Percentiles rank a stretch among this genome's conserved stretches.
These are phyloP conservation scores for Acer negundo DNA, from an alignment of 345 rosid species.

Conservation along the genomic window DNA sequence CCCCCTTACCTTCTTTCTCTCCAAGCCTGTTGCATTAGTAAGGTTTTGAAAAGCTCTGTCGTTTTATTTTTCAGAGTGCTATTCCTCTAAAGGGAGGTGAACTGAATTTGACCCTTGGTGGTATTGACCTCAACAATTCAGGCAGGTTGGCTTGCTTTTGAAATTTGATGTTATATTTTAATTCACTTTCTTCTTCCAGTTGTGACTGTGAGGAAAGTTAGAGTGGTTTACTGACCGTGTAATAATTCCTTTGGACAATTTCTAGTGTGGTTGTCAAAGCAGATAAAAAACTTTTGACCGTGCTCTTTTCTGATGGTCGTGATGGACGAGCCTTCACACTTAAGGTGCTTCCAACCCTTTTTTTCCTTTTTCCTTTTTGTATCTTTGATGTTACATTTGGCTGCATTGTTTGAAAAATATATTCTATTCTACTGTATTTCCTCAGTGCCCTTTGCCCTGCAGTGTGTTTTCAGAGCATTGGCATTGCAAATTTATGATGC, in stretches of 20 bases:
- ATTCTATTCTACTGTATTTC: not conserved
- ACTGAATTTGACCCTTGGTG: conserved; percentile 74
- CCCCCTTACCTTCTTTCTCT: conserved; percentile 10
- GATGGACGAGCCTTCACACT: conserved; percentile 97
- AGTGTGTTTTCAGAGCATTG: conserved; percentile 3
- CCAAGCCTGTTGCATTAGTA: conserved; percentile 2
- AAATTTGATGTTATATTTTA: conserved; percentile 19
- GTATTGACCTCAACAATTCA: conserved; percentile 99
- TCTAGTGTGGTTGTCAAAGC: conserved; percentile 92
- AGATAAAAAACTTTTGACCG: conserved; percentile 93
- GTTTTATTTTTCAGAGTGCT: conserved; percentile 49
- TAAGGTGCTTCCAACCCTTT: conserved; percentile 54
- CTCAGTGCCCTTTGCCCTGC: not conserved
- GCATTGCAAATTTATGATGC: not conserved
- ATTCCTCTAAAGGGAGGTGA: conserved; percentile 63
- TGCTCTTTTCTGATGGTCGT: conserved; percentile 93
- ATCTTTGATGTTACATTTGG: conserved; percentile 13
- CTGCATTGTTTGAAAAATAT: not conserved
- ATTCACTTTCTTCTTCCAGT: conserved; percentile 15
- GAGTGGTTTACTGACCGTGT: conserved; percentile 32
- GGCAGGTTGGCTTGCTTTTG: conserved; percentile 94
- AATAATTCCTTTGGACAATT: conserved; percentile 26
- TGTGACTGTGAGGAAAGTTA: conserved; percentile 15
- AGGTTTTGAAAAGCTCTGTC: conserved; percentile 7
- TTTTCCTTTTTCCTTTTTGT: not conserved